Percentiles rank a stretch among this genome's conserved stretches.
Conservation (phyloP, 2,329 filamentous ascomycete species). For the Curvularia verruculosa region DNA sequence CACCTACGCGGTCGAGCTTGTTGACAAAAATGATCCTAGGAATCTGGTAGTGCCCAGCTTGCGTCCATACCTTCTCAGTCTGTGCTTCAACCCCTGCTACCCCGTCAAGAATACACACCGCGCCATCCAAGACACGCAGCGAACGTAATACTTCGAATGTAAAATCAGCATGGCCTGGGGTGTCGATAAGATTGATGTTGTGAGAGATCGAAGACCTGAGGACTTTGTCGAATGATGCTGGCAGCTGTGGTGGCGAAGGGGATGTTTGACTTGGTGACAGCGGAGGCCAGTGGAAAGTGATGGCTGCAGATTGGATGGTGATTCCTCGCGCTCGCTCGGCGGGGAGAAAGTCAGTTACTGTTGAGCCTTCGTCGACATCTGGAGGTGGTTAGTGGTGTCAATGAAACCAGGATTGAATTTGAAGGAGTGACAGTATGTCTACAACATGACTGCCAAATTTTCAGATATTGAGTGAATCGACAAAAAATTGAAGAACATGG, state of each 20-base stretch:
- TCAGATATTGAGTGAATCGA: not conserved
- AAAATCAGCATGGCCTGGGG: conserved; percentile 95
- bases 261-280: conserved; percentile 48
- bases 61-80: conserved; percentile 94
- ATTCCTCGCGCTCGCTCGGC: conserved; percentile 91
- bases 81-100: conserved; percentile 96
- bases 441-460: not conserved
- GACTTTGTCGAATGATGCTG: conserved; percentile 35
- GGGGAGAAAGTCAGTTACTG: conserved; percentile 94
- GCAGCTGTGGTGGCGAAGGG: conserved; percentile 32
- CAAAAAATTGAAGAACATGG: not conserved
- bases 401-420: not conserved
- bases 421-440: not conserved
- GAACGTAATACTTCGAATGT: conserved; percentile 95
- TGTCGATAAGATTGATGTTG: conserved; percentile 71
- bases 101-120: conserved; percentile 90
- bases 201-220: conserved; percentile 63
- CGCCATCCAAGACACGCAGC: conserved; percentile 83
- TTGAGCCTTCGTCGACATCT: conserved; percentile 96
- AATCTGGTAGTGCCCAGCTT: conserved; percentile 83
- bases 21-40: conserved; percentile 83
- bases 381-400: not conserved
- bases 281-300: conserved; percentile 92
- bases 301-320: conserved; percentile 96
- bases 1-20: conserved; percentile 83